These are phyloP conservation scores for Sporisorium graminicola DNA, from an alignment of 1,284 basidiomycete genomes.

Conservation along the genomic window DNA sequence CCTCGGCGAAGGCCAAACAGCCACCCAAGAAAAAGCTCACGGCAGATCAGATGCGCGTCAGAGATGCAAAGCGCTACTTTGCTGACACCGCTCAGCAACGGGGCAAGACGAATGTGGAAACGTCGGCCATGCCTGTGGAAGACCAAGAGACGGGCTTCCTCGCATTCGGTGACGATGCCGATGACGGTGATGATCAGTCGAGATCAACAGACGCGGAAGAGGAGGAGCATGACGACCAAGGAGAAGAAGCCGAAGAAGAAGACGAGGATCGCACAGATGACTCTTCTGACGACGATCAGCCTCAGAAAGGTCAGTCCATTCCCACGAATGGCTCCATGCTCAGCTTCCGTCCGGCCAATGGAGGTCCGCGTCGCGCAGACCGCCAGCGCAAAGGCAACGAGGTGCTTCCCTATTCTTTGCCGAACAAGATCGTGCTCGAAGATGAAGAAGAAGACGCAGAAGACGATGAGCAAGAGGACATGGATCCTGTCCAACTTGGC, in stretches of 20 bases:
- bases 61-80: slow-evolving; percentile 33
- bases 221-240: slow-evolving; percentile 6
- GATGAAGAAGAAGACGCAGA: not conserved
- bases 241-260: not conserved
- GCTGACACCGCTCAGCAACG: slow-evolving; percentile 2
- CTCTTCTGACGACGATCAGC: slow-evolving; percentile 28
- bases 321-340: not conserved
- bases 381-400: slow-evolving; percentile 16
- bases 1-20: not conserved
- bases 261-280: slow-evolving; percentile 7
- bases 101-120: slow-evolving; percentile 4
- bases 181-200: slow-evolving; percentile 9
- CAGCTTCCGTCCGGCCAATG: not conserved
- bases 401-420: not conserved
- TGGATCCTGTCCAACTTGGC: not conserved
- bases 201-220: not conserved
- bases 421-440: slow-evolving; percentile 5
- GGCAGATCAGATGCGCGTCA: slow-evolving; percentile 14
- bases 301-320: not conserved
- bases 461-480: not conserved
- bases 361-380: not conserved
- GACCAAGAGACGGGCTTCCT: slow-evolving; percentile 36
- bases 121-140: slow-evolving; percentile 36
- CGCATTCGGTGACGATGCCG: slow-evolving; percentile 25
- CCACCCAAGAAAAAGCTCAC: slow-evolving; percentile 4